Base-by-base conservation (phyloP, 164 flowering plant species). In the Magnolia officinalis region DNA sequence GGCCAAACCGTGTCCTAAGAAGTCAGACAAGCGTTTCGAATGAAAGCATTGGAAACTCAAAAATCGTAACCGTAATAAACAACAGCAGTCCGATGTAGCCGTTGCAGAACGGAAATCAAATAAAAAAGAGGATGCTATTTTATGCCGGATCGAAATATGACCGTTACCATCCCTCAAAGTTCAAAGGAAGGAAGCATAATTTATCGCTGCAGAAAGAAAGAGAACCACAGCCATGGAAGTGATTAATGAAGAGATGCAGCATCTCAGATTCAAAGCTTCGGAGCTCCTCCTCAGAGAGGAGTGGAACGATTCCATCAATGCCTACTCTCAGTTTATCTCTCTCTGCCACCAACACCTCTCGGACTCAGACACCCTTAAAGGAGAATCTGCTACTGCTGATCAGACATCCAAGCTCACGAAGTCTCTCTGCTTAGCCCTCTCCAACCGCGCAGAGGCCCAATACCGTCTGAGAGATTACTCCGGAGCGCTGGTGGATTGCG, bases 211-310 rank as follows among this genome's bases (percentile, higher is more conserved):
- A 71, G 58, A 70, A 72, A 49, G 72, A 74, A 50, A 66, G 71
- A 21, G 66, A 67, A 3, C 20, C 23, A 21, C 45, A 73, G 19
- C 72, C 59, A 58, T 51, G 24, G 24, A 50, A 68, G 67, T 70
- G 21, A 66, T 66, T 65, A 70, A 63, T 7, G 71, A 70, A 13
- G 50, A 49, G 50, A 72, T 96, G 85, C 97, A 96, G 61, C 84
- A 84, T 73, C 95, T 96, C 64, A 85, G 99, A 83, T 87, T 89
- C 76, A 96, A 87, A 86, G 96, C 98, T 67, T 88, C 91, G 1
- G 97, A 96, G 84, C 88, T 91, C 65, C 89, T 94, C 58, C 83
- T 96, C 37, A 78, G 91, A 82, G 97, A 93, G 85, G 94, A 96
- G 76, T 96, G 90, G 90, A 73, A 72, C 11, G 85, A 87, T 29